Base-by-base conservation (phyloP, 176 grass and related monocot species). In the Microstegium vimineum region DNA sequence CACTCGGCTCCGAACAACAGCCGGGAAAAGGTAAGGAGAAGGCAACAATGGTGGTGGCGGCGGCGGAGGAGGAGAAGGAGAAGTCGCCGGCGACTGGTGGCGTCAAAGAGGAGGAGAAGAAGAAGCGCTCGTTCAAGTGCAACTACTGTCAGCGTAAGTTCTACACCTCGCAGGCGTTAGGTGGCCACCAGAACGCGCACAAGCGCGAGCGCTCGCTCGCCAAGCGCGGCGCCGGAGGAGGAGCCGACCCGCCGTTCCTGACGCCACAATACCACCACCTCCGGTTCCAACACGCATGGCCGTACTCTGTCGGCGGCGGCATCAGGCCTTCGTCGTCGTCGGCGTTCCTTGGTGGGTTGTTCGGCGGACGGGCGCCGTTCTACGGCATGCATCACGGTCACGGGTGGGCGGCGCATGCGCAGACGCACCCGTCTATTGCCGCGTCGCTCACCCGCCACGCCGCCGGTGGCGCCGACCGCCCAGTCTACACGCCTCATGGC, bases 151-250 rank as follows among this genome's bases (percentile, higher is more conserved):
- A 85, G 15, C 83, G 92, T 22, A 92, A 97, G 76, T 97, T 97
- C 92, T 92, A 83, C 90, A 97, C 86, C 34, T 94, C 94, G 18
- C 94, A 97, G 70, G 94, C 94, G 62, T 91, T 97, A 33, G 91
- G 94, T 6, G 94, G 94, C 8, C 94, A 97, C 87, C 91, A 97
- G 82, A 97, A 97, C 87, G 94, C 94, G 30, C 94, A 94, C 89
- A 94, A 91, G 83, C 92, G 88, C 45, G 94, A 94, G 76, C 90
- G 94, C 12, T 90, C 87, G 37, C 63, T 97, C 31, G 83, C 87
- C 35, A 94, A 90, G 85, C 77, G 87, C 76, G 88, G 82, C 31
- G 84, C 87, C n/a, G 84, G 61, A 0, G 81, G 37, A 6, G 42
- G 33, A 6, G 66, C 15, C 33, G 76, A 87, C 28, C 62, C 45